Evolutionary conservation across 148 eudicot species (phyloP), one percentile per base, ranked within the genome.

Genomic region (Rhododendron ovatum): DNA sequence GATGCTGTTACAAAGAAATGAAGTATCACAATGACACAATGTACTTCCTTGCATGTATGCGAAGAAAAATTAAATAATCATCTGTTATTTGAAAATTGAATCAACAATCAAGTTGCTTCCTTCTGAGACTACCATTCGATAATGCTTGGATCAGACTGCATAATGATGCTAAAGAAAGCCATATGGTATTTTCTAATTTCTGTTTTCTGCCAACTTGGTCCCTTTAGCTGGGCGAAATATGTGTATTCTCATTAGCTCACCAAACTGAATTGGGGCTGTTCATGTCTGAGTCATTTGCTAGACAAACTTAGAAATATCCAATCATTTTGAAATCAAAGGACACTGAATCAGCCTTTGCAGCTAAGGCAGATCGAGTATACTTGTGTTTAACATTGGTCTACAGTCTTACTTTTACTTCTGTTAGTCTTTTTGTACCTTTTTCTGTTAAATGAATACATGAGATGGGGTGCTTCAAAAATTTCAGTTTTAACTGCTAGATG

Each of bases 91-190:
- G 45, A 75, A 75, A 75, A 24, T 15, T 7, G 5, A 75, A 75
- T 20, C 45, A 35, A 20, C 5, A 0, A 35, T 75, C n/a, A 75
- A 75, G 47, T 18, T 41, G 57, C 55, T 39, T 24, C 35, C 51
- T 47, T 47, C 30, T 45, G 57, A 47, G 57, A 78, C 82, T 17
- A 47, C 51, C 3, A 5, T 47, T 78, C 7, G 20, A 47, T 47
- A 77, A 77, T 77, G 80, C 80, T 43, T 43, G 50, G 50, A 41
- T 78, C 81, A 78, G 81, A 78, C 53, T 41, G 43, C 53, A 24
- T 43, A 78, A 20, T 78, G 53, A 78, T 78, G 53, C 48, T 10
- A 78, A 78, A 53, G 14, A 78, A 47, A 17, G 30, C 43, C 9
- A 33, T 74, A 33, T 0, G 1, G 15, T 71, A 11, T 71, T 73